Evolutionary conservation across 139 green algal species (phyloP), one percentile per base, ranked within the genome.

Genomic region (Picochlorum sp.): DNA sequence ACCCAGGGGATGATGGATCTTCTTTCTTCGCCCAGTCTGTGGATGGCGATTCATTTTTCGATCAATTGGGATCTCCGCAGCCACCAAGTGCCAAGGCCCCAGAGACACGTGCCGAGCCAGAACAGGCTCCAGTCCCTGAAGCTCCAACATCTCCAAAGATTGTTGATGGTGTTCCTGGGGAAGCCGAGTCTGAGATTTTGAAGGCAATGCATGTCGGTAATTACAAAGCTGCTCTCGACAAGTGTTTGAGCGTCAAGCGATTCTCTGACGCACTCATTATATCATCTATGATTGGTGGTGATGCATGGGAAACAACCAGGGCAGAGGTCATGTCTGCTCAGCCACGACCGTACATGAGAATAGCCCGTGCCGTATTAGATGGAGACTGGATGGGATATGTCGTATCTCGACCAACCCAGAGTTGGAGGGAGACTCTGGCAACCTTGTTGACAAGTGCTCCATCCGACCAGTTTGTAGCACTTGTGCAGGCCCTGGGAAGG

Each of bases 371-470:
- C 15, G 62, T 87, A 23, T 69, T 85, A 45, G 47, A 69, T n/a
- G 76, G 82, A 34, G 88, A 98, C 74, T 90, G 89, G 59, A 61
- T 68, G 41, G 70, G 69, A 4, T 83, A 98, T 20, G 81, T 98
- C 21, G 71, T 85, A 41, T 77, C 80, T 9, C 84, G 87, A 2
- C 90, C 87, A 1, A 77, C 92, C 9, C 65, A 72, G 9, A 69
- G 82, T 21, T 99, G 94, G 94, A 73, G 77, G 14, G 93, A 98
- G 74, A 99, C 94, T 14, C 75, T 98, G 49, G 94, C 92, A 14
- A 74, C 95, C 62, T 80, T 99, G 56, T 84, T 86, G 58, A 95
- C 92, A 13, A 97, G 96, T 67, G 82, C 81, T 9, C 58, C 62
- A 13, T 49, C 56, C 6, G 84, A 85, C n/a, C 65, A 83, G 64